Base-by-base conservation (phyloP, 345 rosid species). In the Fremontodendron californicum region DNA sequence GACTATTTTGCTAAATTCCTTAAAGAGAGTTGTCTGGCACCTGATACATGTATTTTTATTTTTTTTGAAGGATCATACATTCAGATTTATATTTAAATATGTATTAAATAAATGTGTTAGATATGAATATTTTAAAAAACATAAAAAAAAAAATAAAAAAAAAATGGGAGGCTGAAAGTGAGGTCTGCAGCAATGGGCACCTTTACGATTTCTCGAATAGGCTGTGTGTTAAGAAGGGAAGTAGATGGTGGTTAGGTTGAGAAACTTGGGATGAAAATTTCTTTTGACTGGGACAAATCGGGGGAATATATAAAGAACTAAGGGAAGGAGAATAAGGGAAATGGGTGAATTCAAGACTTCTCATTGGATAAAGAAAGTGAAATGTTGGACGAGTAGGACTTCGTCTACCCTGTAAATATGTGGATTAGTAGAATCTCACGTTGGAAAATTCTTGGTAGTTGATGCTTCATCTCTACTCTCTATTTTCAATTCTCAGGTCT, bases 281-380 rank as follows among this genome's bases (percentile, higher is more conserved):
- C 13, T 21, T 19, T 57, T 19, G 10, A 52, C 1, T n/a, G 3
- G 25, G 58, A 52, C 58, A 52, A 52, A 52, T 52, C 25, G 11
- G 25, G 55, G 7, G 6, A 57, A 23, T 23, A 9, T 23, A 9
- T 57, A 3, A 57, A 57, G 13, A 23, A 9, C 3, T 23, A 6
- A 57, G 62, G 62, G 62, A 5, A 57, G 5, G 55, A 10, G 31
- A 57, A 57, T 57, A 23, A 2, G 62, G 33, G 62, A 57, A 15
- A 25, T 42, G 12, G 15, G 21, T 40, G 43, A 4, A 63, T 13
- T 12, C 45, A n/a, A 9, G 11, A 55, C 19, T 12, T n/a, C 9
- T 19, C 27, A n/a, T 31, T 15, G 78, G 86, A 86, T 79, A 83
- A 74, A 80, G 81, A 74, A 76, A 76, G 87, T 63, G 81, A 84